phyloP scores from a whole-genome alignment of 139 green algal genomes.

The Nannochloris sp. region DNA sequence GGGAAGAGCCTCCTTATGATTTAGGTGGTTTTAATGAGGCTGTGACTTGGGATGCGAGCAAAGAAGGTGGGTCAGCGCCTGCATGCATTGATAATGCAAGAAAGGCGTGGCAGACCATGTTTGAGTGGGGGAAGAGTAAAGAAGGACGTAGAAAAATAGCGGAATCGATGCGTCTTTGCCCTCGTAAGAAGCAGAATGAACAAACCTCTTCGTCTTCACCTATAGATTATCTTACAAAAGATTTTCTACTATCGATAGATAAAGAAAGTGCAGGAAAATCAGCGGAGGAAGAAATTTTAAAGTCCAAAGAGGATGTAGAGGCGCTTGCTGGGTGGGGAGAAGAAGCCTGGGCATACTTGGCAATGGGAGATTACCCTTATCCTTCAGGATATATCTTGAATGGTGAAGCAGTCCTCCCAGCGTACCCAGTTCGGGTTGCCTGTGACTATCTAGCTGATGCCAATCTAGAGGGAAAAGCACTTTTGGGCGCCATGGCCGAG shows the following conservation, averaged over 20 bases:
- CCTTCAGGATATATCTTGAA: conserved; percentile 49
- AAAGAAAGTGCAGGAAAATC: too few relatives aligned
- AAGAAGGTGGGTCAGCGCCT: conserved; percentile 11
- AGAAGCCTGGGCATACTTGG: conserved; percentile 40
- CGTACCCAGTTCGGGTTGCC: conserved; percentile 49
- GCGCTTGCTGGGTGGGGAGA: conserved; percentile 29
- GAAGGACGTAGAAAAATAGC: not conserved
- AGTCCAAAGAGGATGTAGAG: conserved; percentile 20
- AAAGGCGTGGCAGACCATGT: not conserved
- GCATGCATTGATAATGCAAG: conserved; percentile 15
- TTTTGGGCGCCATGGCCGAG: conserved; percentile 36
- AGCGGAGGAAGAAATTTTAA: not conserved
- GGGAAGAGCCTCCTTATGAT: conserved; percentile 38
- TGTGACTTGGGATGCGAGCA: conserved; percentile 41
- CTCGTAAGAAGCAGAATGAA: too few relatives aligned
- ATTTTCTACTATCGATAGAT: too few relatives aligned
- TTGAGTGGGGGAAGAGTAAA: not conserved
- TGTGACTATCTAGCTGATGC: conserved; percentile 34
- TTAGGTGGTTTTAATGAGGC: conserved; percentile 32
- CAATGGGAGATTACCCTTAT: conserved; percentile 49
- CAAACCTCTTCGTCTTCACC: too few relatives aligned
- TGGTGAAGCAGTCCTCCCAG: conserved; percentile 38
- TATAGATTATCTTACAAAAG: too few relatives aligned
- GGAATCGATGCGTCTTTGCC: not conserved
- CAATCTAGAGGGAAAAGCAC: conserved; percentile 6